Percentiles rank a stretch among this genome's conserved stretches.
phyloP scores from a whole-genome alignment of 2,329 filamentous ascomycete genomes.

The Pestalotiopsis sp. region DNA sequence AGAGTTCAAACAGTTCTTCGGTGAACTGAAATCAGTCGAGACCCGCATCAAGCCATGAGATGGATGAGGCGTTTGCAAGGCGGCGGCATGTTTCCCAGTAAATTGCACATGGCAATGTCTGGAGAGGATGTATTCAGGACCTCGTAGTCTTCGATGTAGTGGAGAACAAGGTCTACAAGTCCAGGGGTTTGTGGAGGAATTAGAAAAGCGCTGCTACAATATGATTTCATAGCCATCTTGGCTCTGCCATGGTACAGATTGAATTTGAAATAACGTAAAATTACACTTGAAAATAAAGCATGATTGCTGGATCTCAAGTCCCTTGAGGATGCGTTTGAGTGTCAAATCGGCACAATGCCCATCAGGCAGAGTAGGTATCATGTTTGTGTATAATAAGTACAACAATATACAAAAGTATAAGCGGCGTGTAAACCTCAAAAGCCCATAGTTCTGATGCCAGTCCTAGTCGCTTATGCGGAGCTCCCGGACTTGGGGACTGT shows the following conservation, averaged over 20 bases:
- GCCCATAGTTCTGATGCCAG: background rate
- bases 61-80: background rate
- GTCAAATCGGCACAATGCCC: background rate
- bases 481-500: slow-evolving; percentile 18
- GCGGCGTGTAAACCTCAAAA: background rate
- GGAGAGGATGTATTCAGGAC: no score
- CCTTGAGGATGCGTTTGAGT: background rate
- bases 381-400: background rate
- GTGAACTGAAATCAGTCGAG: slow-evolving; percentile 34
- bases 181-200: no score
- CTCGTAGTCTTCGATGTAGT: no score
- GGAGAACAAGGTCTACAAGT: no score
- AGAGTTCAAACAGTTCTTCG: slow-evolving; percentile 36
- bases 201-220: no score
- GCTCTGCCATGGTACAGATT: no score
- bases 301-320: no score
- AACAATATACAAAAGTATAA: background rate
- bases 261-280: no score
- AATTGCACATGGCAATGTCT: no score
- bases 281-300: no score
- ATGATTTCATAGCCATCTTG: no score
- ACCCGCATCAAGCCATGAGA: slow-evolving; percentile 20
- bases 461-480: background rate
- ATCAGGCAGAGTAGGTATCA: background rate
- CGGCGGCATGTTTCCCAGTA: background rate